Evolutionary conservation across 2,329 filamentous ascomycete species (phyloP).

Genomic region (Cordyceps tenuipes): DNA sequence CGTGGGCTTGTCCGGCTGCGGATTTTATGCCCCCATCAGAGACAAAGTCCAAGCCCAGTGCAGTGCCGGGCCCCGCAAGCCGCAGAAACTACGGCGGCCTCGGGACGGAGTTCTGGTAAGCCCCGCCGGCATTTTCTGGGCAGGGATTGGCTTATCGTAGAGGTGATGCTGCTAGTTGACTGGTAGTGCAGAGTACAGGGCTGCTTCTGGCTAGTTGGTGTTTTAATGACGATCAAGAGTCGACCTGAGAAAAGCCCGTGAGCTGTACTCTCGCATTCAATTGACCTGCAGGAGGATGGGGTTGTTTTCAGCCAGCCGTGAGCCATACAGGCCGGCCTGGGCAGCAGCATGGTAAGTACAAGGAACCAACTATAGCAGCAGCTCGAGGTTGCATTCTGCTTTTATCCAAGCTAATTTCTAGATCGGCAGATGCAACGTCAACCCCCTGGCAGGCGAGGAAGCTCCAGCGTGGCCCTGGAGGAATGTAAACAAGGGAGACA

Average conservation of each 20-base stretch:
- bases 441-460: background rate
- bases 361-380: too few relatives aligned
- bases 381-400: too few relatives aligned
- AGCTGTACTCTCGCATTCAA: background rate
- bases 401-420: background rate
- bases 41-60: background rate
- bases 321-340: background rate
- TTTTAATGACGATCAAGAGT: background rate
- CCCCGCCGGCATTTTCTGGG: background rate
- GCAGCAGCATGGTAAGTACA: background rate
- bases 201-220: conserved; percentile 7
- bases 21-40: background rate
- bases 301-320: background rate
- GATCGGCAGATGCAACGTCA: background rate
- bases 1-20: background rate
- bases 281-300: background rate
- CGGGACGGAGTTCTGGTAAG: conserved; percentile 4
- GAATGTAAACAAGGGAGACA: background rate
- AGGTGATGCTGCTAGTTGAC: conserved; percentile 1
- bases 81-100: background rate
- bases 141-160: background rate
- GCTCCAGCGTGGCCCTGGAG: background rate
- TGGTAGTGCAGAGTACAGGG: background rate
- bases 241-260: background rate
- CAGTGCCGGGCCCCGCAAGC: background rate